Evolutionary conservation across 495 filamentous ascomycete species (phyloP), one percentile per base, ranked within the genome.

Genomic region (Entonaema liquescens): DNA sequence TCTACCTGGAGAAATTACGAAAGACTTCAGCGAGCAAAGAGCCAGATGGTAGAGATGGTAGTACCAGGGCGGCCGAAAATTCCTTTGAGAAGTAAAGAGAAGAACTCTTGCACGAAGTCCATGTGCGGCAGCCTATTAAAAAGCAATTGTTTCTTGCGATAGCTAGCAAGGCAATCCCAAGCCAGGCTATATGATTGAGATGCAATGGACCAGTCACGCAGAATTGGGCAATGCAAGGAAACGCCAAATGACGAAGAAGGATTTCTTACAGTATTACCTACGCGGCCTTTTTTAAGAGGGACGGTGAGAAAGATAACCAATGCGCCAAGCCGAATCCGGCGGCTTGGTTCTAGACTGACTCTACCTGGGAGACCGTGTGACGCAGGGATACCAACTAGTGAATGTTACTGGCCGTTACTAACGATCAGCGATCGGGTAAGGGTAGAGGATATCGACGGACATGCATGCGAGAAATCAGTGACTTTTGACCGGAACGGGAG

Each of bases 21-120:
- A 49, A 17, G 3, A 21, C 42, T 53, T 71, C 54, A 74, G 38
- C 23, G 54, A 17, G 55, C 55, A 36, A 55, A 25, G 38, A 71
- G 13, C 57, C 50, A 47, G 49, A 40, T 59, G 58, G 12, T 33
- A 49, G 58, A 4, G 58, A 13, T 33, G 33, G 26, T 26, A 15
- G 21, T 59, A 26, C 11, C 33, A 21, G 29, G 62, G 12, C 42
- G 15, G 23, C 62, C 25, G 60, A 71, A 68, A 29, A 71, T 62
- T 65, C 65, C 70, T 69, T 82, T 82, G 47, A 82, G 79, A 38
- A 83, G 72, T 52, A 83, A 79, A 49, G 74, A 80, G 62, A 82
- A 83, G 69, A 83, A 83, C 50, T 82, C 76, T 64, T 77, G 71
- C 19, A 76, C 75, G 70, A 82, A 83, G 47, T 65, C 71, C 80